These are phyloP conservation scores for Wallacemonas sp. DNA, from an alignment of 208 protist species.

Conservation along the genomic window DNA sequence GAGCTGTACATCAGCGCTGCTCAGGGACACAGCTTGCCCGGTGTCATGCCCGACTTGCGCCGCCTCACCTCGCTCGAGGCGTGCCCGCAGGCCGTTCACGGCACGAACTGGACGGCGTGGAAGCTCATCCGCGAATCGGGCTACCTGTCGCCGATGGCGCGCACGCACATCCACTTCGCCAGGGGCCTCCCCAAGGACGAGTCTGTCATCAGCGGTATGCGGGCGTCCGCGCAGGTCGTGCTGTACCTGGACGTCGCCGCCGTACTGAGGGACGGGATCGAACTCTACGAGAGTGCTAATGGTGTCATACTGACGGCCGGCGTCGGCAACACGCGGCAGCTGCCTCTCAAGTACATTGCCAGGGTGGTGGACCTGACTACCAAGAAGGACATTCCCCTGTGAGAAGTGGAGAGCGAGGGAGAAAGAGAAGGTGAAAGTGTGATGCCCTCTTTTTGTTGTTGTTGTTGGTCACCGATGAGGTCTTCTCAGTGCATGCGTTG, in stretches of 20 bases:
- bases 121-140: constrained; percentile 54
- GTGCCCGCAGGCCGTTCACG: constrained; percentile 62
- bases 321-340: constrained; percentile 38
- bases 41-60: constrained; percentile 51
- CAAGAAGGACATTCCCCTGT: constrained; percentile 15
- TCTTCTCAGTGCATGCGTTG: background rate
- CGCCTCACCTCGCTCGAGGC: constrained; percentile 27
- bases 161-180: constrained; percentile 92
- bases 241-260: constrained; percentile 76
- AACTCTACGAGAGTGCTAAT: constrained; percentile 77
- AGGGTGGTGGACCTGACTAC: constrained; percentile 52
- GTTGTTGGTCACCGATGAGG: constrained; percentile 1
- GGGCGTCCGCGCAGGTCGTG: constrained; percentile 52
- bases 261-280: constrained; percentile 59
- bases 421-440: background rate
- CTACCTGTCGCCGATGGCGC: constrained; percentile 77
- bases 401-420: background rate
- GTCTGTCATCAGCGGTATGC: constrained; percentile 87
- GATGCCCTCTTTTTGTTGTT: background rate
- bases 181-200: constrained; percentile 37
- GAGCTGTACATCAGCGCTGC: constrained; percentile 69
- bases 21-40: constrained; percentile 81
- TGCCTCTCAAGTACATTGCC: constrained; percentile 73
- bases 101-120: constrained; percentile 74
- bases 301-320: constrained; percentile 87